Evolutionary conservation across 2,329 filamentous ascomycete genomes (phyloP).

Genomic region (Penicillium sp.): DNA sequence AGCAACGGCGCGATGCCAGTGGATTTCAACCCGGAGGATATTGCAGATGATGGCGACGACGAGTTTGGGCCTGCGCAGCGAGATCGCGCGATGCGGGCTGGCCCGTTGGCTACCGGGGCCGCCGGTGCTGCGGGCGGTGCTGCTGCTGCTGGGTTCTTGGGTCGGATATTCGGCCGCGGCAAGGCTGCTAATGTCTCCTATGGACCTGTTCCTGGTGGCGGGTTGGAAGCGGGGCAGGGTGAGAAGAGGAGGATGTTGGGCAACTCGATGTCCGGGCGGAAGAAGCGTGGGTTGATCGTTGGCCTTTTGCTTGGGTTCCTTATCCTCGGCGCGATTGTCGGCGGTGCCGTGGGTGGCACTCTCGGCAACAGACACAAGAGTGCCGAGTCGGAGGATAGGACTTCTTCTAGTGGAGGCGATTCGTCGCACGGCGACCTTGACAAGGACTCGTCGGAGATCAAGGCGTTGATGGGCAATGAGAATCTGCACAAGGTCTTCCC

Average conservation of each 20-base stretch:
- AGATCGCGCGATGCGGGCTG: slow-evolving; percentile 2
- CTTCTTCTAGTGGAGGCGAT: slow-evolving; percentile 60
- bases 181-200: slow-evolving; percentile 52
- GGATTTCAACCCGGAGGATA: slow-evolving; percentile 70
- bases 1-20: slow-evolving; percentile 51
- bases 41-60: slow-evolving; percentile 85
- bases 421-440: slow-evolving; percentile 66
- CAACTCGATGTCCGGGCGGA: slow-evolving; percentile 56
- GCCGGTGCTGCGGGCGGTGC: slow-evolving; percentile 41
- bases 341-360: slow-evolving; percentile 70
- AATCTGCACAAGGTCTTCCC: slow-evolving; percentile 90
- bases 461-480: slow-evolving; percentile 73
- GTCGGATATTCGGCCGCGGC: slow-evolving; percentile 43
- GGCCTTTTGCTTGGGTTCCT: slow-evolving; percentile 65
- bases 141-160: slow-evolving; percentile 44
- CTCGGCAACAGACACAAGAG: slow-evolving; percentile 55
- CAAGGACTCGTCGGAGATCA: slow-evolving; percentile 74
- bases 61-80: slow-evolving; percentile 59
- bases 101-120: background rate
- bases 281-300: slow-evolving; percentile 67
- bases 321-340: slow-evolving; percentile 66
- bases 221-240: slow-evolving; percentile 24
- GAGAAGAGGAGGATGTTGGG: slow-evolving; percentile 63
- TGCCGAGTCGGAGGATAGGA: slow-evolving; percentile 34
- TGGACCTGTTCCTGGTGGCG: slow-evolving; percentile 50